Evolutionary conservation across 2,329 filamentous ascomycete species (phyloP).

Genomic region (Aureobasidium sp.): DNA sequence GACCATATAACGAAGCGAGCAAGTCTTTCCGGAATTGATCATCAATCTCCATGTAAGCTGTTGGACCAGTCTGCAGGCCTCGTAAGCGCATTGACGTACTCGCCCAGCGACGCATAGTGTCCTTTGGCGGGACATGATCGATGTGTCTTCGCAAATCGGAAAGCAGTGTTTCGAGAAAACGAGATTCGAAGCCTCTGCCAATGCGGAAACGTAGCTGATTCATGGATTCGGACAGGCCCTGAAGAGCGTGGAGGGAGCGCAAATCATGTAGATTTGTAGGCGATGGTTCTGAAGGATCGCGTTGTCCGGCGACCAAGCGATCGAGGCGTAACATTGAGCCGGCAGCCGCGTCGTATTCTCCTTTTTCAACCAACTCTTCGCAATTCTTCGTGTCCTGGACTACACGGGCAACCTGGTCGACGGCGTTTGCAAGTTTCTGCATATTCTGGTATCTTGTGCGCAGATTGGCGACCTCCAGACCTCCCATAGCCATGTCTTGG

Average conservation of each 20-base stretch:
- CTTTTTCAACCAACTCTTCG: conserved; percentile 72
- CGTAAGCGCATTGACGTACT: conserved; percentile 64
- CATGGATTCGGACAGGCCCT: conserved; percentile 71
- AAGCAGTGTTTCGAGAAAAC: conserved; percentile 70
- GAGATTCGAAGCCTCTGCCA: conserved; percentile 75
- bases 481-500: conserved; percentile 75
- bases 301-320: conserved; percentile 66
- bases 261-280: conserved; percentile 51
- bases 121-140: conserved; percentile 57
- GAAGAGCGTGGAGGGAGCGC: conserved; percentile 66
- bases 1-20: conserved; percentile 60
- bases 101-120: conserved; percentile 79
- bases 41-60: conserved; percentile 68
- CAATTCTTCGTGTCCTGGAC: conserved; percentile 66
- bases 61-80: conserved; percentile 58
- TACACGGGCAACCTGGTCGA: conserved; percentile 72
- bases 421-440: conserved; percentile 69
- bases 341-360: conserved; percentile 74
- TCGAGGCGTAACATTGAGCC: conserved; percentile 71
- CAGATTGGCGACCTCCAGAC: conserved; percentile 77
- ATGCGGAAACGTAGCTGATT: conserved; percentile 68
- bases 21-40: conserved; percentile 63
- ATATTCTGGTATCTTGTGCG: conserved; percentile 76
- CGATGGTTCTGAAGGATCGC: conserved; percentile 30
- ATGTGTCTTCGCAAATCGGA: conserved; percentile 74